Base-by-base conservation (phyloP, 2,329 filamentous ascomycete genomes). In the Cytospora leucostoma region DNA sequence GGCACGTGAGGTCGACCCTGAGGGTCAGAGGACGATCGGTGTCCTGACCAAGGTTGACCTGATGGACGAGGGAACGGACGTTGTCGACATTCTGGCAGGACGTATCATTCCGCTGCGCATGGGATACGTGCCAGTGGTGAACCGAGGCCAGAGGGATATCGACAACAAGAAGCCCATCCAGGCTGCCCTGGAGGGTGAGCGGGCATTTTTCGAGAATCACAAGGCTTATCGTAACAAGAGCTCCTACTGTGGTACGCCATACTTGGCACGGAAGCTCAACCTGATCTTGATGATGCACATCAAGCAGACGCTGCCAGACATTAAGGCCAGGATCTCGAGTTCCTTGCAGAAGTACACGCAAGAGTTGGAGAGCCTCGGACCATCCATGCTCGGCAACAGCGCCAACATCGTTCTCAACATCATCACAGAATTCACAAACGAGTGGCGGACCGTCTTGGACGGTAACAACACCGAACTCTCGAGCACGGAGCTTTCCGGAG, bases 261-360 rank as follows among this genome's bases (percentile, higher is more conserved):
- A 99, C 74, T 83, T 99, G 65, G 95, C 95, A 4, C 88, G 94
- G 70, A 99, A 99, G 80, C 86, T 99, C 65, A 99, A 99, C 79
- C 83, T 99, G 72, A 98, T 99, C 74, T 85, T 99, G 70, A 98
- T 99, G 94, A 99, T 99, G 95, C 95, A 99, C 82, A 99, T 99
- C 82, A 99, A 99, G 80, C 94, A 99, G 81, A 99, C 95, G 1
- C 85, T 99, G 15, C 95, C 95, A 49, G 95, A 99, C 74, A 99
- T 99, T 82, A 99, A 99, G 81, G 92, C 91, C 15, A 90, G 96
- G 67, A 99, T 99, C 71, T 86, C 91, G n/a, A 90, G 91, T 69
- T 97, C 94, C 15, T 82, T 99, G 65, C 89, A 93, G 74, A 99
- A 99, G 76, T 99, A 99, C 77, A 82, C 86, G 4, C 78, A 87